Base-by-base conservation (phyloP, 805 yeast genomes). In the Candida arabinofermentans region DNA sequence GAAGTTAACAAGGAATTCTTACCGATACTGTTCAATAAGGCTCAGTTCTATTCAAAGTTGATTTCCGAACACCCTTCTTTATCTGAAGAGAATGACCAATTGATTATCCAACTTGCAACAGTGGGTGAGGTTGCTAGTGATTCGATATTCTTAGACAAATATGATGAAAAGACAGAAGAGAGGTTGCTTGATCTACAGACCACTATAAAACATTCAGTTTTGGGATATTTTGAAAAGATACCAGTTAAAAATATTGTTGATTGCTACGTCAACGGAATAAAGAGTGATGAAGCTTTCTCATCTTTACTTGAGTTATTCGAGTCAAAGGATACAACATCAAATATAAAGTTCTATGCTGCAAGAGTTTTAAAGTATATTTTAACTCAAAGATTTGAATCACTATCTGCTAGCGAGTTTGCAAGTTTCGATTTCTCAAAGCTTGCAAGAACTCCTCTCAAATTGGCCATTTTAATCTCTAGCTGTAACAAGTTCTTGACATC, bases 101-200 rank as follows among this genome's bases (percentile, higher is more conserved):
- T 46, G 24, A 27, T 47, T 3, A 24, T 39, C 17, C 40, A 62
- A 14, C 36, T 69, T n/a, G 55, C 66, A 3, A 38, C 70, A 26
- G 27, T 65, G 3, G 52, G 62, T 6, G 74, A 72, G 43, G 43
- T 70, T 3, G 61, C 64, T 0, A 44, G 50, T 13, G 79, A 75
- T 46, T 66, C 54, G 44, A 62, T 62, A 24, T 68, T 64, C 41
- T 46, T 70, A 29, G 22, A 16, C 8, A 21, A 34, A 8, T n/a
- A 21, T 13, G 36, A 32, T n/a, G n/a, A 43, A 2, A 34, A 41
- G 8, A 13, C 37, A 6, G 53, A 49, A 34, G 35, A 42, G 3
- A 34, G 34, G 16, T 19, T 47, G 4, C 23, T 47, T 16, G 36
- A 39, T 3, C 42, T 53, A 18, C 55, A 53, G 19, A 18, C 17